A percentile compares a stretch with the other conserved stretches of the same genome.
Conservation (phyloP, 352 stramenopile genomes). For the Pythium coloratum region DNA sequence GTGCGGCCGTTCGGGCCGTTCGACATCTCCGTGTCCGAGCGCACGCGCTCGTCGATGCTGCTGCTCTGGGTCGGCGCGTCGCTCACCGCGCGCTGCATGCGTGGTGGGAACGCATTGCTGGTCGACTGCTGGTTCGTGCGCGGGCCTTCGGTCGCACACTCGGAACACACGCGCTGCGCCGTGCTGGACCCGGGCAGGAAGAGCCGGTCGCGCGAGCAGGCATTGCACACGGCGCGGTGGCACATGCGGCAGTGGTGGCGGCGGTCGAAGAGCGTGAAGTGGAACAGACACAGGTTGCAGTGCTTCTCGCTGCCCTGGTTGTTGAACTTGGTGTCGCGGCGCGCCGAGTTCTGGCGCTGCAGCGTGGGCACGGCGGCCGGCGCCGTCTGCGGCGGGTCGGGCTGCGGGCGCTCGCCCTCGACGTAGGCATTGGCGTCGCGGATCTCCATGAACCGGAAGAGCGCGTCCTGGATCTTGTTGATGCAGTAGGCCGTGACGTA, state of each 20-base stretch:
- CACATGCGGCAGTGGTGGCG: constrained; percentile 90
- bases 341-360: constrained; percentile 49
- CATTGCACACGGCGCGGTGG: constrained; percentile 85
- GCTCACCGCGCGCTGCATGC: constrained; percentile 57
- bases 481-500: constrained; percentile 89
- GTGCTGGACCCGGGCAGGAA: constrained; percentile 84
- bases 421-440: constrained; percentile 81
- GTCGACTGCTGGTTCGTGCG: constrained; percentile 45
- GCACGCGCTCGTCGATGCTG: constrained; percentile 47
- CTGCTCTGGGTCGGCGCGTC: constrained; percentile 40
- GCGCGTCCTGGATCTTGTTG: constrained; percentile 83
- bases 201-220: constrained; percentile 81
- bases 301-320: constrained; percentile 82
- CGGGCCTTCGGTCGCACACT: constrained; percentile 83
- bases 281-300: constrained; percentile 89
- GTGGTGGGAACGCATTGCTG: constrained; percentile 19
- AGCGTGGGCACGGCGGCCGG: constrained; percentile 36
- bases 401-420: constrained; percentile 64
- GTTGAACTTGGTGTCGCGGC: constrained; percentile 63
- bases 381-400: constrained; percentile 58
- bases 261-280: constrained; percentile 89
- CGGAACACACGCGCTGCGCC: constrained; percentile 86
- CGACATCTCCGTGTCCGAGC: constrained; percentile 80
- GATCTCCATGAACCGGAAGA: constrained; percentile 82
- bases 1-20: constrained; percentile 37